Base-by-base conservation (phyloP, 441 rosid genomes). In the Arabidopsis lyrata region DNA sequence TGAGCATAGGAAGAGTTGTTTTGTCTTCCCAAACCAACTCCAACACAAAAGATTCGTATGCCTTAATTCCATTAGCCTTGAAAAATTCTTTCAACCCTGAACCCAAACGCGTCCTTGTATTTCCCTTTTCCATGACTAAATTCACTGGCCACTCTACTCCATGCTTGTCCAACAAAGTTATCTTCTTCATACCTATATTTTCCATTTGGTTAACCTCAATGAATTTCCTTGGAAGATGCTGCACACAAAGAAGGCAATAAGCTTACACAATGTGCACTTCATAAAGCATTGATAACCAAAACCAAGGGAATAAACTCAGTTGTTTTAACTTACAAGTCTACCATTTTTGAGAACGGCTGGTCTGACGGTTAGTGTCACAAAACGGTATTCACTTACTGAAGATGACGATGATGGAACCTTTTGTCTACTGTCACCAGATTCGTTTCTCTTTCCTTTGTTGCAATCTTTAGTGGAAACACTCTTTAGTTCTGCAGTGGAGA, bases 281-380 rank as follows among this genome's bases (percentile, higher is more conserved):
- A n/a, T 16, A 55, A 42, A 27, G 7, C 16, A 15, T 45, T 1
- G 5, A 10, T 29, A 1, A 13, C 7, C 52, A 48, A 63, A 64
- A 18, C 7, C 27, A 20, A 18, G 9, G 12, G 7, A 18, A 44
- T 8, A 16, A 45, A n/a, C 7, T 60, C 18, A 29, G 31, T 42
- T 68, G 39, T 7, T 53, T 29, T 27, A 8, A 42, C 73, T 68
- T 56, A 68, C 73, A 55, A 68, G 22, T 12, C 34, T 42, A 31
- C 5, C 0, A 0, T 22, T 0, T n/a, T 10, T 7, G 27, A 70
- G 1, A 70, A 13, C 8, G 9, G 48, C 5, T 71, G 32, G 72
- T 56, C 72, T 57, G 42, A 48, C 20, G 36, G 52, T 65, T 16
- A 57, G 34, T 29, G 45, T 74, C 72, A 66, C 35, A 66, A 74